Conservation (phyloP, 176 grass and related monocot genomes). For the Phoenix roebelenii region DNA sequence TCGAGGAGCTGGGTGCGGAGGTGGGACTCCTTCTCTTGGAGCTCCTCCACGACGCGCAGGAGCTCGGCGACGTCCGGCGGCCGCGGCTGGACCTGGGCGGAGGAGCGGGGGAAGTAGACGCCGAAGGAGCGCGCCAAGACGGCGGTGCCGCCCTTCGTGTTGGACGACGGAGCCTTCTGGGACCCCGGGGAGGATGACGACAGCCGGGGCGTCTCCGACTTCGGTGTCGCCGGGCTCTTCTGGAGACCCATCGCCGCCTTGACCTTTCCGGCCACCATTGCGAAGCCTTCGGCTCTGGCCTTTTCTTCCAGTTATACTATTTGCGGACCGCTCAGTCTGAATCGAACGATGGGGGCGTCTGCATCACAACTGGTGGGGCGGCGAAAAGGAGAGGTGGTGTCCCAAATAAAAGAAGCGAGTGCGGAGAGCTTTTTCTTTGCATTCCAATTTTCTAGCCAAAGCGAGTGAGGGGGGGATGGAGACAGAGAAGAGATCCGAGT, state of each 20-base stretch:
- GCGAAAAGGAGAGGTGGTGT: no score
- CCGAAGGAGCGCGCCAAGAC: conserved; percentile 63
- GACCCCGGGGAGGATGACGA: not conserved
- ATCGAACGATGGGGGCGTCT: no score
- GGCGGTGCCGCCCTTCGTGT: not conserved
- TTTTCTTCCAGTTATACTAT: not conserved
- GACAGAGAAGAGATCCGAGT: no score
- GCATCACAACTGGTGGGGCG: no score
- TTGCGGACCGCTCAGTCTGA: no score
- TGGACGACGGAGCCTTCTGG: no score
- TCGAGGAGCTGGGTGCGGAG: conserved; percentile 82
- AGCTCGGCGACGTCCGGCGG: conserved; percentile 74
- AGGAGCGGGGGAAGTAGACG: conserved; percentile 69
- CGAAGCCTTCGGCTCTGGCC: no score
- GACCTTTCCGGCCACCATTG: conserved; percentile 81
- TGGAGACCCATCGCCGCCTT: conserved; percentile 94
- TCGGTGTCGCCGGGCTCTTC: conserved; percentile 30
- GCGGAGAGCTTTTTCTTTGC: no score
- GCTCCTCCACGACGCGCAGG: conserved; percentile 66
- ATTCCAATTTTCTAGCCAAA: no score
- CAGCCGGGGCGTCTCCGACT: conserved; percentile 30
- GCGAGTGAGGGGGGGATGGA: no score
- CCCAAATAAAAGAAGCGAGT: no score
- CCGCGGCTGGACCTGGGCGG: conserved; percentile 58
- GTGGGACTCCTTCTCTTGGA: conserved; percentile 86